Evolutionary conservation across 1,139 yeast genomes (phyloP), one percentile per base, ranked within the genome.

Genomic region (Taiozyma sp.): DNA sequence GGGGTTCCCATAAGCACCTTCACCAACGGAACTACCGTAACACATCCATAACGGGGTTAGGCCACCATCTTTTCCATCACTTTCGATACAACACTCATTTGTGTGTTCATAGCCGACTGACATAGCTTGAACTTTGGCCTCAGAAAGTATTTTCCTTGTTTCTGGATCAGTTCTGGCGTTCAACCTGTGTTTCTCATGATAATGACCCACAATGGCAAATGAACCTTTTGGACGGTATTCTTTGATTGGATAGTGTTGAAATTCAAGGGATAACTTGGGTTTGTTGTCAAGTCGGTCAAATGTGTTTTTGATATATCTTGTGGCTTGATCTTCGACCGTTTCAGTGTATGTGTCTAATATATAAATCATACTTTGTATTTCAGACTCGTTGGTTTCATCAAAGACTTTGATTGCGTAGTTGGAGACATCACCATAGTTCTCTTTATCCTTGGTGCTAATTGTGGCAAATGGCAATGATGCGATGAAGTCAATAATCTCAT

Each of bases 81-180:
- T 51, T n/a, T 55, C 57, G 8, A 78, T 63, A 58, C 84, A 80
- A 14, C 81, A 81, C 56, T 79, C 83, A 60, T 79, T 80, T 44
- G 73, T 78, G 59, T 79, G 83, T 56, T 80, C 84, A 54, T 78
- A 79, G 8, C 83, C 83, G 28, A 79, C 83, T 16, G 78, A 71
- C 14, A 79, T 71, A 0, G 71, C 81, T 45, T 70, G 68, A 14
- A 62, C 57, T 12, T 57, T 48, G 16, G 55, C 44, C 10, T 59
- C 59, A 19, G 57, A 55, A 32, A 66, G 43, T 2, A 55, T 45
- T 29, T 54, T 51, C 28, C 59, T 51, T 4, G 58, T 56, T 8
- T 51, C 24, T 13, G 57, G 48, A 56, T 71, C 72, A 2, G 78
- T 70, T 23, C 63, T 61, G 6, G 51, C 45, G 36, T 64, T 59